These are phyloP conservation scores for Kregervanrija delftensis DNA, from an alignment of 805 yeast species.

Conservation along the genomic window DNA sequence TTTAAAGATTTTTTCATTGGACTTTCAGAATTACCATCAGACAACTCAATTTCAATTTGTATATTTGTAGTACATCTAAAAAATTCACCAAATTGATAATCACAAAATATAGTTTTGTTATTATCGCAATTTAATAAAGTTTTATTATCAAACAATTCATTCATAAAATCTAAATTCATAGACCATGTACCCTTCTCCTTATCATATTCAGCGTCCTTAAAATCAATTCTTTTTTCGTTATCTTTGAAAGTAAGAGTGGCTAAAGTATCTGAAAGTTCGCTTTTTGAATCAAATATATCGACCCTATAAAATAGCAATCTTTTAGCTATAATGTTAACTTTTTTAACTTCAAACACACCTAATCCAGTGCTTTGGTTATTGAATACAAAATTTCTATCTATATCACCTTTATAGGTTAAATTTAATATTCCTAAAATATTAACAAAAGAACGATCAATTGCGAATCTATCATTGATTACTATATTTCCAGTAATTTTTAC, in stretches of 20 bases:
- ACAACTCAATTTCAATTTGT: too few relatives aligned
- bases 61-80: too few relatives aligned
- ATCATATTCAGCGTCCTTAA: constrained; percentile 5
- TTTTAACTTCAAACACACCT: constrained; percentile 1
- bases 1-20: too few relatives aligned
- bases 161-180: too few relatives aligned
- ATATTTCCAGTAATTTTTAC: background rate
- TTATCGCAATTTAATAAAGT: too few relatives aligned
- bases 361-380: constrained; percentile 6
- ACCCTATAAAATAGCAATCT: background rate
- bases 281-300: background rate
- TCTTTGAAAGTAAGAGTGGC: background rate
- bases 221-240: background rate
- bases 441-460: background rate
- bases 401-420: background rate
- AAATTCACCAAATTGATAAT: too few relatives aligned
- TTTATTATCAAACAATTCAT: too few relatives aligned
- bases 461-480: too few relatives aligned
- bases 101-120: too few relatives aligned
- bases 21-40: too few relatives aligned
- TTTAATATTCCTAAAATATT: background rate
- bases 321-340: background rate
- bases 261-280: background rate
- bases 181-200: background rate
- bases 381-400: constrained; percentile 4